Conservation (phyloP, 129 eudicot genomes). For the Scalesia atractyloides region DNA sequence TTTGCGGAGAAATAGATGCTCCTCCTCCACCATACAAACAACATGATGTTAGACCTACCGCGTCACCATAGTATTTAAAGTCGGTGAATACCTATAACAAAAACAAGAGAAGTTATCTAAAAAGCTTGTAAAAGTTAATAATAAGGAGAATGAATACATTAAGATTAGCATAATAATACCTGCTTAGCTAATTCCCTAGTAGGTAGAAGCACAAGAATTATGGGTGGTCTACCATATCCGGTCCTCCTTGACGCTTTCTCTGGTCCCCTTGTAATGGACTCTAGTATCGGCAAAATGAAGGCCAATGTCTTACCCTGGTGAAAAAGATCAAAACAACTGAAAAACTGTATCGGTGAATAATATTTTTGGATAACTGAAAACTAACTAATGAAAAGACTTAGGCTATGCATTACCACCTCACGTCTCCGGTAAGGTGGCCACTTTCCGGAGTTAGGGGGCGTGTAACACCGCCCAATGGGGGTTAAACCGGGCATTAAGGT, state of each 20-base stretch:
- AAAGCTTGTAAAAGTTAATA: not conserved
- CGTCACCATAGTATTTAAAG: slow-evolving; percentile 73
- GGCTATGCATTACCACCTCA: too few species aligned
- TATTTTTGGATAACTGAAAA: too few species aligned
- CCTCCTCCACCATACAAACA: slow-evolving; percentile 89
- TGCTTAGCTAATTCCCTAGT: slow-evolving; percentile 83
- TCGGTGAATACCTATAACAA: slow-evolving; percentile 59
- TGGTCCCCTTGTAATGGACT: slow-evolving; percentile 74
- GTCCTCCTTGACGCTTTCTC: slow-evolving; percentile 55
- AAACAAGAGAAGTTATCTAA: not conserved
- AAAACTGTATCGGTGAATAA: too few species aligned
- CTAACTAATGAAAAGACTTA: too few species aligned
- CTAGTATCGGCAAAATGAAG: slow-evolving; percentile 80
- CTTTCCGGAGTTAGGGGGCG: too few species aligned
- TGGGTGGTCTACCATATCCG: slow-evolving; percentile 79
- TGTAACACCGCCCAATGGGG: too few species aligned
- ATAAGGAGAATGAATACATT: not conserved
- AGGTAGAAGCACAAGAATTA: slow-evolving; percentile 81
- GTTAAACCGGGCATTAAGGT: too few species aligned
- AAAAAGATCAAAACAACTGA: too few species aligned
- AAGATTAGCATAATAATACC: slow-evolving; percentile 38
- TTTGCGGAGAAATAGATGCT: slow-evolving; percentile 59
- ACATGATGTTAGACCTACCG: slow-evolving; percentile 63
- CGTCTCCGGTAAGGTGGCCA: too few species aligned
- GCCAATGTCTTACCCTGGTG: slow-evolving; percentile 80